Evolutionary conservation across 2,329 filamentous ascomycete genomes (phyloP).

Genomic region (Decorospora gaudefroyi): DNA sequence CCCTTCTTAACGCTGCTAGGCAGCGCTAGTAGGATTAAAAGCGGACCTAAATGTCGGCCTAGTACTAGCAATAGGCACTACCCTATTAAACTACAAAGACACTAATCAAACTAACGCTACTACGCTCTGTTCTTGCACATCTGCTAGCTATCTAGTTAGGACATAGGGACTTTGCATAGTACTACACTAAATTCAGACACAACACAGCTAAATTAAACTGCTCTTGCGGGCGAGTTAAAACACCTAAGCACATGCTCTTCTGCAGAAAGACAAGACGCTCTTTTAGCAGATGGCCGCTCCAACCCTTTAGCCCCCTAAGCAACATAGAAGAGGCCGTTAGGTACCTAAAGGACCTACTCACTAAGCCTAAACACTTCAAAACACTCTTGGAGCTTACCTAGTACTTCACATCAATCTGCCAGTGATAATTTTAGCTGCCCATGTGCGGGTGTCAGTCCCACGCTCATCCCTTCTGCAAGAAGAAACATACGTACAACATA

Average conservation of each 20-base stretch:
- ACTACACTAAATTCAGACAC: constrained; percentile 2
- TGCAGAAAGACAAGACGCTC: constrained; percentile 4
- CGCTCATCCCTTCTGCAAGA: too few relatives aligned
- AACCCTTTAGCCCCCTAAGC: background rate
- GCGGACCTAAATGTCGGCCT: background rate
- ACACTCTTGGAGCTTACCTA: constrained; percentile 1
- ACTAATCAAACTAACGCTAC: background rate
- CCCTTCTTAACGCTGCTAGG: background rate
- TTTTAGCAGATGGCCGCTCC: background rate
- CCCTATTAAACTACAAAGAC: background rate
- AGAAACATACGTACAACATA: too few relatives aligned
- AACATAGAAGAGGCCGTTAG: background rate
- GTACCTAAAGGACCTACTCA: background rate
- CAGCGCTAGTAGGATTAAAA: background rate
- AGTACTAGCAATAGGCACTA: background rate
- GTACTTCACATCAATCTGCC: background rate
- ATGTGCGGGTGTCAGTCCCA: too few relatives aligned
- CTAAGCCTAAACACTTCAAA: background rate
- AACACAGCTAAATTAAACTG: constrained; percentile 1
- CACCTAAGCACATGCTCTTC: background rate
- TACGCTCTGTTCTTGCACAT: background rate
- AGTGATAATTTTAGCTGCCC: too few relatives aligned
- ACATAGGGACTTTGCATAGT: constrained; percentile 8
- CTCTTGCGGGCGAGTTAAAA: constrained; percentile 5
- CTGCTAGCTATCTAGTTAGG: background rate